Conservation (phyloP, 2,329 filamentous ascomycete genomes). For the Diatrype stigma region DNA sequence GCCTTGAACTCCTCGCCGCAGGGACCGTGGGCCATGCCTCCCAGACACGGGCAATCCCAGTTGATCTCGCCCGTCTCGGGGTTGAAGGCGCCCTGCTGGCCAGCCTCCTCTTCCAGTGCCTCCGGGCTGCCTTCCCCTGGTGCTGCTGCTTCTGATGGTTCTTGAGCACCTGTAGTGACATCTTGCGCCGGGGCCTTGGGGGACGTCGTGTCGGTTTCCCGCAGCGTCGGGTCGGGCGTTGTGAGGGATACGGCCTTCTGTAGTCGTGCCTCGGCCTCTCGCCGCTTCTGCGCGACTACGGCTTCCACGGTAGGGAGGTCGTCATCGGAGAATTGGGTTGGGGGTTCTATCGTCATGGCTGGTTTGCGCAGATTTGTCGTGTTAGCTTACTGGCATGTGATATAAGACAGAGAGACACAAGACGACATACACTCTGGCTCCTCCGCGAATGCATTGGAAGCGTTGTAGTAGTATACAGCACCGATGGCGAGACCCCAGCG, state of each 20-base stretch:
- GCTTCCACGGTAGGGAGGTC: constrained; percentile 63
- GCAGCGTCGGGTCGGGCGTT: constrained; percentile 19
- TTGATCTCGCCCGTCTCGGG: constrained; percentile 99
- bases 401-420: no score
- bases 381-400: no score
- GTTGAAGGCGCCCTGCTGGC: constrained; percentile 90
- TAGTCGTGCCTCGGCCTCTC: constrained; percentile 36
- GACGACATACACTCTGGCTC: constrained; percentile 64
- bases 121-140: constrained; percentile 35
- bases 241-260: constrained; percentile 26
- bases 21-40: constrained; percentile 93
- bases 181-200: constrained; percentile 22
- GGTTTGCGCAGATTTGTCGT: neutral
- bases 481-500: constrained; percentile 74
- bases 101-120: constrained; percentile 73
- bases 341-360: constrained; percentile 34
- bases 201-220: constrained; percentile 20
- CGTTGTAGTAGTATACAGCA: constrained; percentile 92
- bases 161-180: constrained; percentile 15
- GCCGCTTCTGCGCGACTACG: constrained; percentile 60
- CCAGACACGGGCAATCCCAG: constrained; percentile 97
- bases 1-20: constrained; percentile 94
- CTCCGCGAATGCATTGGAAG: constrained; percentile 80
- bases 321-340: constrained; percentile 51
- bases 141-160: neutral